These are phyloP conservation scores for Pyricularia grisea DNA, from an alignment of 2,329 filamentous ascomycete species.

Conservation along the genomic window DNA sequence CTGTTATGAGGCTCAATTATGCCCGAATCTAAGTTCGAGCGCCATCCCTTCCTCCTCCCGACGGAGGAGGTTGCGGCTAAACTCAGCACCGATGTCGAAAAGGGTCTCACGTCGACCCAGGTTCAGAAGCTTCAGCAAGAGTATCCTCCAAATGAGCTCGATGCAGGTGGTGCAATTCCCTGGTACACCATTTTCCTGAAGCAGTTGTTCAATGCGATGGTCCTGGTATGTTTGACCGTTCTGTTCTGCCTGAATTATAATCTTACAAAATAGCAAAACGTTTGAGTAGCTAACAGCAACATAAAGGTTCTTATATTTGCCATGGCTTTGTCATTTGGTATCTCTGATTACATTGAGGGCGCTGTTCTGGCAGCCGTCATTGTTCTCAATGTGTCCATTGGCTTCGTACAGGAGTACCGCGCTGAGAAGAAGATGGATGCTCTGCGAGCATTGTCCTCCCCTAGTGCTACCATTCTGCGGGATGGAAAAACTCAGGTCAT, in stretches of 20 bases:
- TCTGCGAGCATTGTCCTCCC: conserved; percentile 49
- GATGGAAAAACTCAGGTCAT: conserved; percentile 49
- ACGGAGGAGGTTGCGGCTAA: conserved; percentile 53
- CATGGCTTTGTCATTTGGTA: conserved; percentile 62
- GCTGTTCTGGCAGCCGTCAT: conserved; percentile 24
- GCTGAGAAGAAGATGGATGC: conserved; percentile 61
- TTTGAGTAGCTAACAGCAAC: neutral
- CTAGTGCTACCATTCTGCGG: conserved; percentile 52
- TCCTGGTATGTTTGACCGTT: conserved; percentile 39
- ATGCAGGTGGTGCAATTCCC: conserved; percentile 57
- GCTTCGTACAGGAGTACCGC: conserved; percentile 55
- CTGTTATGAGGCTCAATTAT: conserved; percentile 17
- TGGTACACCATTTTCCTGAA: conserved; percentile 65
- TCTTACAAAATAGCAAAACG: neutral
- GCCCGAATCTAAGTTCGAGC: conserved; percentile 35
- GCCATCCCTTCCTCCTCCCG: conserved; percentile 52
- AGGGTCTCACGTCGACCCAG: conserved; percentile 52
- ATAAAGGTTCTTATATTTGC: conserved; percentile 65
- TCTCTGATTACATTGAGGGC: conserved; percentile 35
- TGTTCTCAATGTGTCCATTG: conserved; percentile 58
- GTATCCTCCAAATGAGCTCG: conserved; percentile 61
- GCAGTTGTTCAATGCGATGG: conserved; percentile 72
- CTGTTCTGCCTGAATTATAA: conserved; percentile 16
- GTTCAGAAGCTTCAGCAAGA: conserved; percentile 48
- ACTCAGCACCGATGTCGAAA: conserved; percentile 55